Base-by-base conservation (phyloP, 108 stramenopile genomes). In the Conticribra guillardii region DNA sequence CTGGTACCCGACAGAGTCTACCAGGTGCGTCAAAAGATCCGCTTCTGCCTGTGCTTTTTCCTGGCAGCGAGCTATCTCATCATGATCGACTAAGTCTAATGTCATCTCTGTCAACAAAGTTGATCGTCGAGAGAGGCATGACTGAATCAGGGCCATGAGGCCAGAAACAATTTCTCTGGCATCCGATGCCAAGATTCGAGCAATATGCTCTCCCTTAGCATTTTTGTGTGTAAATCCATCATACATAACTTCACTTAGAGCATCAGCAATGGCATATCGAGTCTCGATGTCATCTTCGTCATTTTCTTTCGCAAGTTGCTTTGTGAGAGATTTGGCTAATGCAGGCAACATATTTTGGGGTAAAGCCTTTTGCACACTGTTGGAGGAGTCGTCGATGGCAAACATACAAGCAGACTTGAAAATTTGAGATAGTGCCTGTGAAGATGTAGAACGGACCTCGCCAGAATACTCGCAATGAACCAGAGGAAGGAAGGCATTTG, bases 1-100 rank as follows among this genome's bases (percentile, higher is more conserved):
- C 19, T 73, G 88, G 73, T 92, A 95, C 9, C 93, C 93, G 48
- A 92, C 82, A 22, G 79, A 75, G 70, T 95, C 90, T 8, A 92
- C 89, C 16, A 91, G 63, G 16, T 88, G 88, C 23, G 89, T 95
- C 54, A 95, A 62, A 2, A 85, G 68, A 32, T 82, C 74, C 24
- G 78, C 74, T 61, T 92, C 89, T 11, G 59, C 63, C 9, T 63
- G 28, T 16, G 87, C 60, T 19, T 74, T 63, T 28, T 75, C 76
- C 19, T 69, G 46, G 74, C 84, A 87, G 0, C 84, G 84, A 59
- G 84, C 85, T 26, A 67, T 58, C 57, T 91, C 90, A 57, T 92
- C 93, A 47, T 86, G 75, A 19, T 87, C 87, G 4, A 77, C 37
- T 0, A 46, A 31, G 27, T 64, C 74, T n/a, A 21, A 27, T 21